Percentiles rank a stretch among this genome's conserved stretches.
Conservation (phyloP, 805 yeast species). For the Teunomyces aglyptinius region DNA sequence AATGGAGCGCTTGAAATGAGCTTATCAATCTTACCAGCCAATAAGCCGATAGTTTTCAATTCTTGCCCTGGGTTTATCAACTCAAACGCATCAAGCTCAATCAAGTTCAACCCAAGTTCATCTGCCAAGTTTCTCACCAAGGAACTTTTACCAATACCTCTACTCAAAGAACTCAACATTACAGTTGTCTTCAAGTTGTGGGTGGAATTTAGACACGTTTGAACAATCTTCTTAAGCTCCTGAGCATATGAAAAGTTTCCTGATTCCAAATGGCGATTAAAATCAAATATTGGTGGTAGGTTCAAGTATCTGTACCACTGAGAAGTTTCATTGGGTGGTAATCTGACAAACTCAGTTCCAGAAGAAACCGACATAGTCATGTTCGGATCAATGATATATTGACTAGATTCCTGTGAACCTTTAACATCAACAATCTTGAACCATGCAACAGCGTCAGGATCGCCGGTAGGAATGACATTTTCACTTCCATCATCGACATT, state of each 20-base stretch:
- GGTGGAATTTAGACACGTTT: constrained; percentile 45
- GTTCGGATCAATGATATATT: constrained; percentile 62
- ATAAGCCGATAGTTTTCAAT: constrained; percentile 71
- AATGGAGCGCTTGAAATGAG: constrained; percentile 41
- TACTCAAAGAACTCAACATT: constrained; percentile 61
- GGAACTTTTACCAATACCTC: constrained; percentile 79
- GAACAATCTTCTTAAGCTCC: constrained; percentile 52
- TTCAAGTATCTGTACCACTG: constrained; percentile 50
- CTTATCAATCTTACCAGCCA: constrained; percentile 74
- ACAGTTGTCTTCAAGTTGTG: constrained; percentile 57
- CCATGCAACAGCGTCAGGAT: constrained; percentile 80
- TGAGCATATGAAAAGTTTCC: constrained; percentile 47
- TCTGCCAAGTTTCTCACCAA: constrained; percentile 54
- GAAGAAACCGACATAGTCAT: constrained; percentile 69
- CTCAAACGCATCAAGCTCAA: constrained; percentile 70
- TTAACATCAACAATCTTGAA: constrained; percentile 62
- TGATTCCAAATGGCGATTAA: constrained; percentile 18
- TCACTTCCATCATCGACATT: constrained; percentile 14
- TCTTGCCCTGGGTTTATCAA: constrained; percentile 68
- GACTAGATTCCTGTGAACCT: constrained; percentile 32
- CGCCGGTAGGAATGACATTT: constrained; percentile 53
- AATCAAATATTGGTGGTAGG: constrained; percentile 42
- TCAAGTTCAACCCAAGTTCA: constrained; percentile 62
- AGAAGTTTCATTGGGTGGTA: constrained; percentile 33
- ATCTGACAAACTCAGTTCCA: constrained; percentile 48